Evolutionary conservation across 169 alveolate species (phyloP).

Genomic region (Plasmodium cynomolgi): DNA sequence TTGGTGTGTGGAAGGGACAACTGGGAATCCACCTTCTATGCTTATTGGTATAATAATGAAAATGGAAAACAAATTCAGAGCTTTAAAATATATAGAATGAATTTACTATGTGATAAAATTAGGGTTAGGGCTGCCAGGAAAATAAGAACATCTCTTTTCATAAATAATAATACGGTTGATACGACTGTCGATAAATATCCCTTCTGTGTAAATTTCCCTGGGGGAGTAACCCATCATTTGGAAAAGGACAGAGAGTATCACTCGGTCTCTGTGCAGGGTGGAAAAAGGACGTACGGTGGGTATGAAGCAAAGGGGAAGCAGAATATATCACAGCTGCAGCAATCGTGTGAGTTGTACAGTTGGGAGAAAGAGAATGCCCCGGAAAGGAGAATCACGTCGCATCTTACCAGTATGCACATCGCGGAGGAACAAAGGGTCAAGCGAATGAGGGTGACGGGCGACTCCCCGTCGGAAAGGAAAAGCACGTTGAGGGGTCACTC

Average conservation of each 20-base stretch:
- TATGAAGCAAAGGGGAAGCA: background rate
- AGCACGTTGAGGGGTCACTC: background rate
- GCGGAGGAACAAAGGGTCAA: background rate
- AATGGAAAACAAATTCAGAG: slow-evolving; percentile 75
- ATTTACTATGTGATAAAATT: slow-evolving; percentile 81
- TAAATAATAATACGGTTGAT: background rate
- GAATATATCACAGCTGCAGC: background rate
- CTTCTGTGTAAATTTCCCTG: background rate
- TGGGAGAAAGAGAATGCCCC: background rate
- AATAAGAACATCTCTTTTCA: slow-evolving; percentile 29
- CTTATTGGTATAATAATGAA: slow-evolving; percentile 81
- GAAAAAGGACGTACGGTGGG: background rate
- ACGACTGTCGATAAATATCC: background rate
- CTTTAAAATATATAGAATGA: slow-evolving; percentile 77
- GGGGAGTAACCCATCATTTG: background rate
- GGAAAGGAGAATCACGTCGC: background rate
- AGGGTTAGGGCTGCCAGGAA: slow-evolving; percentile 79
- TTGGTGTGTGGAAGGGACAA: slow-evolving; percentile 83
- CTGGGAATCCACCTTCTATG: slow-evolving; percentile 86
- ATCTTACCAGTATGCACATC: background rate
- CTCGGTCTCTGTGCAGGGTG: background rate
- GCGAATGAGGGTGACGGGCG: background rate
- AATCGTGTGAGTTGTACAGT: background rate
- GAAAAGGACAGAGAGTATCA: background rate
- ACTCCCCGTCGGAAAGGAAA: background rate